These are phyloP conservation scores for Macadamia tetraphylla DNA, from an alignment of 164 flowering plant genomes.

Conservation along the genomic window DNA sequence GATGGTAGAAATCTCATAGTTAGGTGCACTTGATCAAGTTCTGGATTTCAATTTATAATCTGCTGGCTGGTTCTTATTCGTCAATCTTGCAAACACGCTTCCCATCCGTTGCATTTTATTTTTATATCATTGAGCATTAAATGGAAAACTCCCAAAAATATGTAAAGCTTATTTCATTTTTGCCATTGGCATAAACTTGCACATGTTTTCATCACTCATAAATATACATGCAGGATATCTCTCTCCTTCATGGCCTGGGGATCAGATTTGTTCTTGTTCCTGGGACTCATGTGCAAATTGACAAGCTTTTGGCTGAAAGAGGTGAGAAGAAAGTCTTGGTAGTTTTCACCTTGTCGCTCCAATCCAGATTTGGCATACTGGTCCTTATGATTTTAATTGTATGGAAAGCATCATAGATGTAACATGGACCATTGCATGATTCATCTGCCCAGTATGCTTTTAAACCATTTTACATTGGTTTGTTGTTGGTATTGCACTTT, in stretches of 20 bases:
- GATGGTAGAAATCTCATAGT: no score
- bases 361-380: background rate
- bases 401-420: no score
- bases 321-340: conserved; percentile 31
- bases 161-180: no score
- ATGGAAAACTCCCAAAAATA: no score
- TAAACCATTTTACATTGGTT: background rate
- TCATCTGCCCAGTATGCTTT: background rate
- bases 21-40: background rate
- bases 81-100: background rate
- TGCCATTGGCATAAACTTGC: no score
- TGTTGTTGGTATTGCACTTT: no score
- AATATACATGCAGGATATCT: conserved; percentile 67
- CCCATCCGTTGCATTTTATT: background rate
- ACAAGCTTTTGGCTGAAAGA: conserved; percentile 74
- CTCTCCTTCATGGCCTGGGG: conserved; percentile 90
- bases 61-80: background rate
- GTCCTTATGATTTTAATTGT: background rate
- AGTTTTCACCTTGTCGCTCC: background rate
- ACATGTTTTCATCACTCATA: background rate
- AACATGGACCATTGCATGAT: background rate
- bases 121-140: background rate
- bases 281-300: conserved; percentile 86
- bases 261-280: conserved; percentile 88
- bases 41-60: background rate